Evolutionary conservation across 2,329 filamentous ascomycete species (phyloP), one percentile per base, ranked within the genome.

Genomic region (Ascochyta clinopodiicola): DNA sequence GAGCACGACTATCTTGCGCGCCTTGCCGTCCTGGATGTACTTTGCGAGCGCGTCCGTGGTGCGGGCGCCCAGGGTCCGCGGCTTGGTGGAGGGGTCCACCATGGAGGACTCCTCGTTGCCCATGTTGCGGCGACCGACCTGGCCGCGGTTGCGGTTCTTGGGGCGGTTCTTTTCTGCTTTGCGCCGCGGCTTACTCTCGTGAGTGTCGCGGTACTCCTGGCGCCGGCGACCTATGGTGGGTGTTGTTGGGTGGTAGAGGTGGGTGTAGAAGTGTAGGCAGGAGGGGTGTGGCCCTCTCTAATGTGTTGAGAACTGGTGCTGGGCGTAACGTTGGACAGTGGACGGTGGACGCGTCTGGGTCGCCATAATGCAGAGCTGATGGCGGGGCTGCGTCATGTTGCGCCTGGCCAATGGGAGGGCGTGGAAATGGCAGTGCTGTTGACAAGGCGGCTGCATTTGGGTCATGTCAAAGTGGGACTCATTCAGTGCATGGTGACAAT

Each of bases 91-190:
- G 60, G 89, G 86, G 69, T 88, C 84, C 60, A 94, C 83, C 60
- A 93, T 75, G 49, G 84, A 79, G 29, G 91, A 96, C 62, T 87
- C 82, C 72, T 96, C 91, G 75, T 96, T 92, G 56, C 93, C 93
- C 94, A 97, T 97, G 51, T 79, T 91, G 74, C 62, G 61, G 49
- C 70, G 55, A 52, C 64, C 65, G 44, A 52, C 62, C 51, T 63
- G 68, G 6, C 60, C 59, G 55, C 53, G 25, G 13, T 57, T 61
- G 59, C 67, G 61, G 61, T 64, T 68, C 31, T 51, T 56, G 2
- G 52, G 42, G 1, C 46, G 46, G 3, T 17, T 38, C 39, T 62
- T 63, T 39, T 64, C 64, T 35, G 61, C 63, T 61, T 68, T 66
- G 60, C 58, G 66, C 54, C 44, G 60, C 60, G 59, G 60, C 67